These are phyloP conservation scores for Hemisphaericaspora subhashii DNA, from an alignment of 1,139 yeast genomes.

Conservation along the genomic window DNA sequence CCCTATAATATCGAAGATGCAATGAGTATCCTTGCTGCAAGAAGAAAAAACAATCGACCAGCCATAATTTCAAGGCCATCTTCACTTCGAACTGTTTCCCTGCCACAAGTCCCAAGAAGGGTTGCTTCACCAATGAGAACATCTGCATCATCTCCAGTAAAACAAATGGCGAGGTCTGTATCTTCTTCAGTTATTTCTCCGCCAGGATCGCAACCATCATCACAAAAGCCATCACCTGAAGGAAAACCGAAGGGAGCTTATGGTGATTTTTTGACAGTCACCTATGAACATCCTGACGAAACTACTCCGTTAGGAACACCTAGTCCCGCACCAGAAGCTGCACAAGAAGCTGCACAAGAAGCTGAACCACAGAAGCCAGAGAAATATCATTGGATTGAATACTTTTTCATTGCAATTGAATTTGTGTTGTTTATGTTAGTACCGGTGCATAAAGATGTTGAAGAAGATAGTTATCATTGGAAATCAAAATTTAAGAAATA, in stretches of 20 bases:
- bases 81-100: neutral
- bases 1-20: conserved; percentile 30
- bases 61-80: conserved; percentile 6
- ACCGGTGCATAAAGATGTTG: conserved; percentile 18
- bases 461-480: conserved; percentile 11
- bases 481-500: conserved; percentile 9
- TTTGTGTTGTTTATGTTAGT: conserved; percentile 21
- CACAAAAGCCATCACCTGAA: neutral
- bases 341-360: too few relatives aligned
- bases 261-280: conserved; percentile 5
- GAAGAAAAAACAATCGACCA: conserved; percentile 15
- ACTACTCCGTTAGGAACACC: conserved; percentile 1
- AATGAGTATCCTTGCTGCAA: conserved; percentile 23
- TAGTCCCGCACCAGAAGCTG: too few relatives aligned
- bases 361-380: neutral
- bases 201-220: neutral
- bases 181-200: neutral
- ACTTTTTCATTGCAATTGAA: conserved; percentile 15
- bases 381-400: neutral
- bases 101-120: neutral
- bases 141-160: neutral
- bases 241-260: neutral
- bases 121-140: neutral
- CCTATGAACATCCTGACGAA: conserved; percentile 6
- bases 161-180: neutral